Base-by-base conservation (phyloP, 768 basidiomycete species). In the Rhizopogon vesiculosus region DNA sequence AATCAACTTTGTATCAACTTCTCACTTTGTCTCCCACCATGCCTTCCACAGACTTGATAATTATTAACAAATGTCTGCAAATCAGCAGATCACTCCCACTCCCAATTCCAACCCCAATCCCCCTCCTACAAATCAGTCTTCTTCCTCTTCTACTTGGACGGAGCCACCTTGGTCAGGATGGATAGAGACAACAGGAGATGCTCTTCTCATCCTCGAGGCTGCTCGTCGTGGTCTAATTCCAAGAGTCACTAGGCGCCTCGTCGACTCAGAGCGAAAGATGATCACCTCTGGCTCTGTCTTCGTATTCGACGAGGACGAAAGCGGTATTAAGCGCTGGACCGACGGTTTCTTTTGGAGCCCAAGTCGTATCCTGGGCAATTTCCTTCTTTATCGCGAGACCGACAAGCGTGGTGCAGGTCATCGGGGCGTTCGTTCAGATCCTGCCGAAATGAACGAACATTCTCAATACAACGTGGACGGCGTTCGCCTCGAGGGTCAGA, bases 331-430 rank as follows among this genome's bases (percentile, higher is more conserved):
- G 75, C 82, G 95, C 43, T 97, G 94, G 91, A 98, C 95, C 1
- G 95, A 98, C 72, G 93, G 94, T n/a, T 87, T 91, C 68, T 89
- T 89, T 68, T 97, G 95, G 95, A 91, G 88, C 61, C 95, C 95
- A 0, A 89, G 87, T 61, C 79, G 95, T 56, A 97, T 97, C 28
- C 75, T 97, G 56, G 92, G 92, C 63, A 98, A 98, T 70, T 98
- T 97, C 67, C 76, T 98, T 64, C 85, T 96, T 59, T 98, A 98
- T 73, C 87, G 94, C 59, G 92, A 97, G 74, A 93, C 91, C 6
- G 92, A 94, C 70, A 93, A 92, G 72, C 77, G 85, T 51, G 86
- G 85, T 18, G 77, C 82, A 15, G 82, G 84, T 15, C 85, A 85
- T 68, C 75, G 84, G 53, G 79, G 76, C 51, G 72, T 72, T 5